phyloP scores from a whole-genome alignment of 2,329 filamentous ascomycete genomes.

The Albifimbria verrucaria region DNA sequence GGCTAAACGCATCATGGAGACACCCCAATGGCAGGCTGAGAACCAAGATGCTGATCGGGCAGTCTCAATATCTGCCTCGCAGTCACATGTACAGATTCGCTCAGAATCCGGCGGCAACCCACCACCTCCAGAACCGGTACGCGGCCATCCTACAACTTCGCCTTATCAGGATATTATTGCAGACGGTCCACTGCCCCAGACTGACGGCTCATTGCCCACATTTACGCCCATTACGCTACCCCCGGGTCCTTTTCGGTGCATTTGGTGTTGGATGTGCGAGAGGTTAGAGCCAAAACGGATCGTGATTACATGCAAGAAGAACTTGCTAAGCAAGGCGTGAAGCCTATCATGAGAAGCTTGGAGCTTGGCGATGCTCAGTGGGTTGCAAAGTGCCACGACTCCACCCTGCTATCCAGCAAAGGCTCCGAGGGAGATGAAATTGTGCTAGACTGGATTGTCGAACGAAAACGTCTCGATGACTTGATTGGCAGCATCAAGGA shows the following conservation, averaged over 20 bases:
- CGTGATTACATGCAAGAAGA: slow-evolving; percentile 75
- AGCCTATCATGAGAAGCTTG: slow-evolving; percentile 63
- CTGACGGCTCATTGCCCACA: slow-evolving; percentile 33
- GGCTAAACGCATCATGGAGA: slow-evolving; percentile 60
- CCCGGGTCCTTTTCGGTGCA: slow-evolving; percentile 69
- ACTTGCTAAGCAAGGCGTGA: slow-evolving; percentile 62
- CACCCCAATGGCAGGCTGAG: slow-evolving; percentile 32
- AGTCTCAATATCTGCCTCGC: slow-evolving; percentile 3
- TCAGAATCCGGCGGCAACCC: slow-evolving; percentile 7
- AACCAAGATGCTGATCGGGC: slow-evolving; percentile 11
- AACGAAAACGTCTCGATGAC: slow-evolving; percentile 78
- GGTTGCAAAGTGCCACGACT: slow-evolving; percentile 70
- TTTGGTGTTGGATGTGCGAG: slow-evolving; percentile 70
- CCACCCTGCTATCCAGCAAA: slow-evolving; percentile 49
- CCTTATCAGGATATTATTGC: slow-evolving; percentile 37
- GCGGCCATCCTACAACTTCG: slow-evolving; percentile 10
- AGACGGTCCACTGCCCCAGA: slow-evolving; percentile 28
- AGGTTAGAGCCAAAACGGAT: slow-evolving; percentile 69
- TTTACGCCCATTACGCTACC: slow-evolving; percentile 60
- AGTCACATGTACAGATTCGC: slow-evolving; percentile 3
- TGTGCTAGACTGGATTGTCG: slow-evolving; percentile 76
- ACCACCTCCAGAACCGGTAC: slow-evolving; percentile 14
- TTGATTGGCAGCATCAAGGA: slow-evolving; percentile 79
- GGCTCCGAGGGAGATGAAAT: slow-evolving; percentile 66
- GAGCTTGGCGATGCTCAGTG: slow-evolving; percentile 75